phyloP scores from a whole-genome alignment of 2,329 filamentous ascomycete species.

The Sporothrix globosa region DNA sequence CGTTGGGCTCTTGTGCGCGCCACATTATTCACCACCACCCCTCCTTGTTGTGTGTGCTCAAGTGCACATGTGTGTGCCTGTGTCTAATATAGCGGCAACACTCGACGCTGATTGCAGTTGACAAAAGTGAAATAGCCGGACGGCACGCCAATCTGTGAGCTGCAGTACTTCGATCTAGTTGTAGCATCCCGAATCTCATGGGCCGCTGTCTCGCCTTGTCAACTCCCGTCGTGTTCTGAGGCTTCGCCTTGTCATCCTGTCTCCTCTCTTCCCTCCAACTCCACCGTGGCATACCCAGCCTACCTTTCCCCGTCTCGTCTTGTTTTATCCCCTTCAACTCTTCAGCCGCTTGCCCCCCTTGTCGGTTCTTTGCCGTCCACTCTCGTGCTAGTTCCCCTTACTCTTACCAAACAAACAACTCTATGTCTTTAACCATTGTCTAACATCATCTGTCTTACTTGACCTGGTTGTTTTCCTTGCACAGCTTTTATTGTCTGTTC shows the following conservation, averaged over 20 bases:
- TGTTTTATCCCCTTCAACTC: constrained; percentile 13
- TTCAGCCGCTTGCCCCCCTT: constrained; percentile 20
- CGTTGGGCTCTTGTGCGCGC: constrained; percentile 21
- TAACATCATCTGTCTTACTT: constrained; percentile 4
- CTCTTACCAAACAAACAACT: neutral
- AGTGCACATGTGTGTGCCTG: neutral
- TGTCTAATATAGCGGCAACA: constrained; percentile 15
- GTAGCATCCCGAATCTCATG: constrained; percentile 16
- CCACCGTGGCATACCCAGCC: neutral
- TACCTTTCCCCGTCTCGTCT: constrained; percentile 1
- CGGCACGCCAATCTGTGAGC: constrained; percentile 25
- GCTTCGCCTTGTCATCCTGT: neutral
- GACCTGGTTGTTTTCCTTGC: constrained; percentile 5
- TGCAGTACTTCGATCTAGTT: constrained; percentile 24
- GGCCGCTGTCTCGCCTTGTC: constrained; percentile 7
- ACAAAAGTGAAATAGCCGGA: constrained; percentile 24
- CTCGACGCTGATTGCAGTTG: neutral
- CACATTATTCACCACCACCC: constrained; percentile 3
- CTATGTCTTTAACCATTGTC: constrained; percentile 4
- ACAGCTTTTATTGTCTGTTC: constrained; percentile 6
- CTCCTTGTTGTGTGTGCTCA: neutral
- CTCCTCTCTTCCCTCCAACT: neutral
- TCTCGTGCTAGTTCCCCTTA: neutral
- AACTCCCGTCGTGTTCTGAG: constrained; percentile 8
- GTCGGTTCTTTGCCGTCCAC: neutral